These are phyloP conservation scores for Calocera viscosa DNA, from an alignment of 768 basidiomycete genomes.

Conservation along the genomic window DNA sequence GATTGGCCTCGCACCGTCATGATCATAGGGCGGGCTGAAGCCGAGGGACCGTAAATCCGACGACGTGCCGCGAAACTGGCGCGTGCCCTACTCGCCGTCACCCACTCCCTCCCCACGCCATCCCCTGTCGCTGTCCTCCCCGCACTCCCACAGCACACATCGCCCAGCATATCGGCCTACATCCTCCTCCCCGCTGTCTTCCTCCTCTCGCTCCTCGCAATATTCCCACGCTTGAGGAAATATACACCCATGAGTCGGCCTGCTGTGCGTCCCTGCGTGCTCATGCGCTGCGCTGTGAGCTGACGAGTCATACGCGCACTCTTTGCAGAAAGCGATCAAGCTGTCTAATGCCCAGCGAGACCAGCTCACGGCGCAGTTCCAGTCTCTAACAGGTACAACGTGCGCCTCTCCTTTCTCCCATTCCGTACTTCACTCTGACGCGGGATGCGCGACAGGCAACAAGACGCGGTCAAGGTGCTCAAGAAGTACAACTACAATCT, in stretches of 20 bases:
- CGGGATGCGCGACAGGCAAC: conserved; percentile 15
- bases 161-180: not conserved
- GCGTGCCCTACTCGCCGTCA: not conserved
- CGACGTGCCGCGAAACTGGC: too few species aligned
- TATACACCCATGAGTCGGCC: not conserved
- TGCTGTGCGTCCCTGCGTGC: not conserved
- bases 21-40: too few species aligned
- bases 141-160: not conserved
- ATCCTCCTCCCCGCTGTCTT: not conserved
- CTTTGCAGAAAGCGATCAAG: not conserved
- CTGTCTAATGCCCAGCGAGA: conserved; percentile 18
- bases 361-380: conserved; percentile 17
- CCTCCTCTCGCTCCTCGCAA: not conserved
- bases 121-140: not conserved
- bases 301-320: not conserved
- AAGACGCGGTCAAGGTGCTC: conserved; percentile 12
- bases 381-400: conserved; percentile 19
- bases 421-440: not conserved
- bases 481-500: conserved; percentile 15
- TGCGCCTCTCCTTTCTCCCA: conserved; percentile 6
- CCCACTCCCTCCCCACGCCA: not conserved
- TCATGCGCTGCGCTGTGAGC: not conserved
- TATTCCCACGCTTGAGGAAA: not conserved
- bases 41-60: too few species aligned
- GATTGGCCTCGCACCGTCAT: too few species aligned